Base-by-base conservation (phyloP, 306 rosid genomes). In the Vigna unguiculata region DNA sequence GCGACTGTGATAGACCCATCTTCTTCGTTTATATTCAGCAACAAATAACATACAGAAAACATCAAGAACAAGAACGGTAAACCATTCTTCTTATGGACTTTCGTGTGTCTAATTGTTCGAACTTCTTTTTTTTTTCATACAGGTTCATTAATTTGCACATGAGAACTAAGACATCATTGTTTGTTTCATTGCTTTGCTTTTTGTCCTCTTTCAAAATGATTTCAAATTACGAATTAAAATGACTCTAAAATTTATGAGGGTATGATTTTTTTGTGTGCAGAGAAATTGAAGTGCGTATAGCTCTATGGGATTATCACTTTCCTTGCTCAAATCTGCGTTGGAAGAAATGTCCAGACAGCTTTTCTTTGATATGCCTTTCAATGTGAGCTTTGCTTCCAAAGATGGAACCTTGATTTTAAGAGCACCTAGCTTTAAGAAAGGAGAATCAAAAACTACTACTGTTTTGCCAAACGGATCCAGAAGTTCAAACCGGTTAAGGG, bases 221-320 rank as follows among this genome's bases (percentile, higher is more conserved):
- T 53, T 20, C 28, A 19, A 19, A 20, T 13, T 41, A 53, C 25
- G 8, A 55, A 22, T 32, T 61, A n/a, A 6, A 61, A 28, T 9
- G 14, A 61, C 9, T 28, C 5, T 15, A 32, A n/a, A 7, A 3
- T 61, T 32, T 34, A 5, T 24, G 40, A 41, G 46, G 54, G 53
- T 51, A 51, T 51, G 61, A 7, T 30, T 40, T 15, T 13, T 51
- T 30, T 28, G n/a, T 81, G 13, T 15, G 74, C 83, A 84, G 88
- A 70, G 4, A 38, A 52, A 46, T 58, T 68, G 72, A 74, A 67
- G 55, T 22, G 49, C 32, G 32, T 28, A n/a, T n/a, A 16, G 64
- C 78, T 81, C 80, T 16, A 90, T 90, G 97, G 96, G 97, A 48
- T 67, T 87, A 76, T 90, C 93, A 62, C 79, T 88, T n/a, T 92